These are phyloP conservation scores for Solanum peruvianum DNA, from an alignment of 257 asterid genomes.

Conservation along the genomic window DNA sequence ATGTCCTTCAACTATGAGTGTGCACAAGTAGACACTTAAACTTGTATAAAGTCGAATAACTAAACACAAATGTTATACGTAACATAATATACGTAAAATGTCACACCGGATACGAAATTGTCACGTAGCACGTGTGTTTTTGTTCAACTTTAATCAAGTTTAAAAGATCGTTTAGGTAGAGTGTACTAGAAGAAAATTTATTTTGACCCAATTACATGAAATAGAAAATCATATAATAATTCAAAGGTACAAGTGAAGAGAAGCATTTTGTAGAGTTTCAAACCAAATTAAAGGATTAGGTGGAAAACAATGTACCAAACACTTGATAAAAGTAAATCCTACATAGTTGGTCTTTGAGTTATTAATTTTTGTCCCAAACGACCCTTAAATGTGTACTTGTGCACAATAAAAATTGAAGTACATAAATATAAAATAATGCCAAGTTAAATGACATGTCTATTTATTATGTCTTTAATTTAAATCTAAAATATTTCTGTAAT, in stretches of 20 bases:
- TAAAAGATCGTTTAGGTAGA: accelerated
- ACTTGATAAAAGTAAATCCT: too few relatives aligned
- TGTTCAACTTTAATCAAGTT: neutral
- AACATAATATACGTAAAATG: too few relatives aligned
- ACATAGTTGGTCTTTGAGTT: too few relatives aligned
- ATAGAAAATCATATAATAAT: too few relatives aligned
- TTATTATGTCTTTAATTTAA: neutral
- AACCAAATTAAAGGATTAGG: neutral
- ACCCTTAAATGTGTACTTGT: neutral
- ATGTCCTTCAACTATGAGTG: neutral
- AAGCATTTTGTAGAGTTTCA: neutral
- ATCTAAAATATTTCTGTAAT: too few relatives aligned
- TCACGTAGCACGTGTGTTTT: neutral
- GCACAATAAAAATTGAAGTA: neutral
- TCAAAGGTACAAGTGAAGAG: neutral
- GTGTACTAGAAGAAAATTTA: too few relatives aligned
- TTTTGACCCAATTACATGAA: neutral
- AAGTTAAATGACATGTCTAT: neutral
- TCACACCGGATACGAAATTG: accelerated
- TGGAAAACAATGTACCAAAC: neutral
- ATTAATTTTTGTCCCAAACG: neutral
- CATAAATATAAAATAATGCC: too few relatives aligned
- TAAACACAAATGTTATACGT: neutral
- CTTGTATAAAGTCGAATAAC: neutral
- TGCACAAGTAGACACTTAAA: neutral